phyloP scores from a whole-genome alignment of 1,139 yeast genomes.

The Blastobotrys buckinghamii region DNA sequence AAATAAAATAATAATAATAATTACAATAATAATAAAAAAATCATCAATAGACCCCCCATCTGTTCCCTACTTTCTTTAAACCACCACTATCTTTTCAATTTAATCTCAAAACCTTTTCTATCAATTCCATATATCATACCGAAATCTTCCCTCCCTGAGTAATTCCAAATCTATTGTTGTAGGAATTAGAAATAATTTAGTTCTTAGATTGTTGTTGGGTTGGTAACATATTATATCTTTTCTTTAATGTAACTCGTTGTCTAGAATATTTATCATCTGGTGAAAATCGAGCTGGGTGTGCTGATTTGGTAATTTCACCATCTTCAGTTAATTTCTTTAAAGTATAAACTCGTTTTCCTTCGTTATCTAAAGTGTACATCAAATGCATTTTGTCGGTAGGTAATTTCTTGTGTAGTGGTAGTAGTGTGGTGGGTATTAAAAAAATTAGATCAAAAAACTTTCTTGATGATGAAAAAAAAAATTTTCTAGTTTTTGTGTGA shows the following conservation, averaged over 20 bases:
- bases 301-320: conserved; percentile 96
- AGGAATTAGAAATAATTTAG: too few relatives aligned
- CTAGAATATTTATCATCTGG: conserved; percentile 99
- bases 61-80: too few relatives aligned
- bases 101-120: too few relatives aligned
- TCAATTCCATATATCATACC: too few relatives aligned
- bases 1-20: too few relatives aligned
- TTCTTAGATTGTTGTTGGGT: conserved; percentile 50
- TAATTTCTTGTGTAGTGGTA: too few relatives aligned
- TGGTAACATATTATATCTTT: conserved; percentile 85
- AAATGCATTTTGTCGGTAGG: conserved; percentile 71
- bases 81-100: too few relatives aligned
- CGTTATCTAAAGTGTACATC: conserved; percentile 93
- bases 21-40: too few relatives aligned
- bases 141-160: too few relatives aligned
- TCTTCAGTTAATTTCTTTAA: conserved; percentile 70
- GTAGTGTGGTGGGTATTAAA: background rate
- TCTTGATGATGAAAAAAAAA: background rate
- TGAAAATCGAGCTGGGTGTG: conserved; percentile 98
- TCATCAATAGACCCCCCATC: too few relatives aligned
- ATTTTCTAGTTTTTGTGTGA: too few relatives aligned
- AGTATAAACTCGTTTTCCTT: conserved; percentile 95
- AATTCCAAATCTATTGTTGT: too few relatives aligned
- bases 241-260: conserved; percentile 97
- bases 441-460: background rate